Conservation (phyloP, 441 rosid species). For the Pelargonium myrrhifolium region DNA sequence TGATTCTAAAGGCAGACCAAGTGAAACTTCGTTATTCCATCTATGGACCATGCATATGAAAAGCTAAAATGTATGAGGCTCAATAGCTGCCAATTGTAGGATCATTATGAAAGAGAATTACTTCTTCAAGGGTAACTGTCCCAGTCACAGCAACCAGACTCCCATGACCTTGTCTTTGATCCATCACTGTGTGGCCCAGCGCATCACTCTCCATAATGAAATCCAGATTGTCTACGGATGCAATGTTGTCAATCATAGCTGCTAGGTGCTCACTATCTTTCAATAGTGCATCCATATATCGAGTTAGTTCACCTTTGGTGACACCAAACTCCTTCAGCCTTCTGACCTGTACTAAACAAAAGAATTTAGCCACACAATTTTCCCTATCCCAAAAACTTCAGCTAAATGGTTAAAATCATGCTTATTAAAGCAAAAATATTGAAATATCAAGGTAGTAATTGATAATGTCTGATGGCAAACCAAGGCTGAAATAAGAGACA, state of each 20-base stretch:
- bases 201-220: conserved; percentile 99
- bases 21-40: neutral
- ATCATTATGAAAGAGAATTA: conserved; percentile 25
- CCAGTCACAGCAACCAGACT: conserved; percentile 84
- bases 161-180: conserved; percentile 94
- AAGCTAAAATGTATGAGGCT: conserved; percentile 13
- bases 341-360: conserved; percentile 59
- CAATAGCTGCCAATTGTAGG: conserved; percentile 9
- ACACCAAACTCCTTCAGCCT: conserved; percentile 99
- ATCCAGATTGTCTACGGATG: conserved; percentile 98
- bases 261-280: conserved; percentile 99
- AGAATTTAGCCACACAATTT: conserved; percentile 5
- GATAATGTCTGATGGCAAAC: neutral
- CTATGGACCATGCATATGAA: neutral
- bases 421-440: neutral
- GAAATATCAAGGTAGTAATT: neutral
- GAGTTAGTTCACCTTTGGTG: conserved; percentile 91
- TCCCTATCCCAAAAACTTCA: neutral
- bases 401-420: neutral
- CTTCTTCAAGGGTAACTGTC: conserved; percentile 91
- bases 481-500: conserved; percentile 5
- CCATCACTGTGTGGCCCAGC: conserved; percentile 90
- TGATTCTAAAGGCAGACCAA: neutral
- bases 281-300: conserved; percentile 92
- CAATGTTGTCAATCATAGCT: conserved; percentile 95